Percentiles rank a stretch among this genome's conserved stretches.
These are phyloP conservation scores for Pterocarpus santalinus DNA, from an alignment of 306 rosid genomes.

Conservation along the genomic window DNA sequence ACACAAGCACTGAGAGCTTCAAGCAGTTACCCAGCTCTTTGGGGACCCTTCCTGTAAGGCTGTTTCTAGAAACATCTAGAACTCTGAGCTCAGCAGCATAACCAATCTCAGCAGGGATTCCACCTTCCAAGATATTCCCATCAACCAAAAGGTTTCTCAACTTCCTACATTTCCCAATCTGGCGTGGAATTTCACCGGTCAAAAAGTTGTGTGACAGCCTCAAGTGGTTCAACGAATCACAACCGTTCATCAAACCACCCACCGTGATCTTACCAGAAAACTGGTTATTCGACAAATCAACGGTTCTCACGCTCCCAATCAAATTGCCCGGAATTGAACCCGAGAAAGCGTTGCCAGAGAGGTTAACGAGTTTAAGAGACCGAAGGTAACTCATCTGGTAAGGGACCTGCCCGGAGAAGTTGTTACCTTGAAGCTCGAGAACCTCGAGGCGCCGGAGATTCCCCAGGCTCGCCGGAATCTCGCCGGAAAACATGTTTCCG, in stretches of 20 bases:
- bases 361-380: constrained; percentile 59
- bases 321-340: constrained; percentile 56
- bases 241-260: constrained; percentile 29
- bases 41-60: constrained; percentile 64
- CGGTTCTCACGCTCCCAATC: constrained; percentile 47
- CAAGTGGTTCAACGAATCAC: constrained; percentile 58
- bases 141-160: constrained; percentile 68
- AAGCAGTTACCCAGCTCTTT: constrained; percentile 59
- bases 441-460: constrained; percentile 56
- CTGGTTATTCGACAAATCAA: constrained; percentile 71
- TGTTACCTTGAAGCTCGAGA: constrained; percentile 68
- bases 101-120: constrained; percentile 66
- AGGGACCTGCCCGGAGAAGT: constrained; percentile 64
- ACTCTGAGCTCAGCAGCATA: constrained; percentile 55
- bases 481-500: constrained; percentile 60
- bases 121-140: constrained; percentile 69
- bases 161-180: constrained; percentile 64
- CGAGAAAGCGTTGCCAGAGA: constrained; percentile 62
- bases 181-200: constrained; percentile 59
- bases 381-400: constrained; percentile 54
- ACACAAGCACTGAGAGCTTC: constrained; percentile 61
- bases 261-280: constrained; percentile 54
- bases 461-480: constrained; percentile 55
- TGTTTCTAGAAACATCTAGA: constrained; percentile 77
- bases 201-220: constrained; percentile 68